Base-by-base conservation (phyloP, 805 yeast species). In the Sugiyamaella qingdaonensis region DNA sequence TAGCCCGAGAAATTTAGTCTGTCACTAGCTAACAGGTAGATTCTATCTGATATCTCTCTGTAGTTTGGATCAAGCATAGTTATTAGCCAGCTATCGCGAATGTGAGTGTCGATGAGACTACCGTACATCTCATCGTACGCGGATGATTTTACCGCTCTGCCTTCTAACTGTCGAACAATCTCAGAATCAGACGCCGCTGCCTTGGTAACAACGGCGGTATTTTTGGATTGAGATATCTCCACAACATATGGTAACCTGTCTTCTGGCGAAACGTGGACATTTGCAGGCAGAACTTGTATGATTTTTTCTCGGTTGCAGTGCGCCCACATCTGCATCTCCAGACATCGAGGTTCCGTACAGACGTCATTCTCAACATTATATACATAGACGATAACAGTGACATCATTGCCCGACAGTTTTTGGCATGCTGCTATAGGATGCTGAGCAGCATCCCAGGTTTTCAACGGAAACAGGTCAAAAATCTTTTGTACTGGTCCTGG, bases 391-490 rank as follows among this genome's bases (percentile, higher is more conserved):
- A 19, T 41, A 4, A 39, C 34, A 2, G 11, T 50, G 9, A 5
- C 29, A 13, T 8, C 47, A 16, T 14, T 8, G 24, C 8, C 43
- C 5, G 11, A 10, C 2, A 19, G 3, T 7, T 16, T 16, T 19
- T 10, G 21, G 13, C 4, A 19, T 11, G 21, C 7, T 16, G 9
- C 46, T 34, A 37, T 47, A 13, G 57, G 46, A 11, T 48, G 51
- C 13, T 24, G 46, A 14, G 57, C 47, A 10, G 61, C 48, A 11
- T 51, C 60, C 55, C 31, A 57, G 13, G 61, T 55, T 9, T 46
- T 47, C 43, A 69, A 52, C 2, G 73, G 73, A 43, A 69, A 69
- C 35, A 32, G 21, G 48, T 68, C 70, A 51, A 69, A 68, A n/a
- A 67, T 51, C 31, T 46, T 50, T 35, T 61, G 55, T 2, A 68